These are phyloP conservation scores for Jatropha multifida DNA, from an alignment of 441 rosid species.

Conservation along the genomic window DNA sequence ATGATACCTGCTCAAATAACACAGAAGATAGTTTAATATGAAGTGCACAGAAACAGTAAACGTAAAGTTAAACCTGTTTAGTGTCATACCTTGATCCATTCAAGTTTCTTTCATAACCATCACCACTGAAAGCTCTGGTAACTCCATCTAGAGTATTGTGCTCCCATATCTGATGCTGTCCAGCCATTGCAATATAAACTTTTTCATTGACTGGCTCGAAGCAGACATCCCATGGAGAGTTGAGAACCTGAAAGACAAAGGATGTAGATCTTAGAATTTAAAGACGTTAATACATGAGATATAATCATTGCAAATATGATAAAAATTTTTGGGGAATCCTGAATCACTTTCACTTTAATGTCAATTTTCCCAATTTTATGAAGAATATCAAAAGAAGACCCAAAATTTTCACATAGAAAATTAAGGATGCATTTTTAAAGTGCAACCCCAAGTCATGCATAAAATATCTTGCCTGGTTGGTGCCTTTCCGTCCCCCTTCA, in stretches of 20 bases:
- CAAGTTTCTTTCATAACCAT: slow-evolving; percentile 91
- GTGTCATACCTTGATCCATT: slow-evolving; percentile 76
- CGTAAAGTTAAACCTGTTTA: slow-evolving; percentile 1
- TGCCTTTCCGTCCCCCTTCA: slow-evolving; percentile 75
- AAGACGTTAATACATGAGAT: slow-evolving; percentile 18
- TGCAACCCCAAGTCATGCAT: slow-evolving; percentile 8
- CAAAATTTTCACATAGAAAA: neutral
- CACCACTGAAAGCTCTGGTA: slow-evolving; percentile 84
- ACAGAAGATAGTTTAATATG: slow-evolving; percentile 7
- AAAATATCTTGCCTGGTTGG: slow-evolving; percentile 57
- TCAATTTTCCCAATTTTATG: slow-evolving; percentile 7
- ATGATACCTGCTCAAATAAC: slow-evolving; percentile 1
- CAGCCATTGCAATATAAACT: slow-evolving; percentile 94
- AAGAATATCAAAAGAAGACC: slow-evolving; percentile 9
- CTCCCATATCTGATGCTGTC: slow-evolving; percentile 97
- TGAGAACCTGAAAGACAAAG: slow-evolving; percentile 63
- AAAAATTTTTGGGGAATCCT: neutral
- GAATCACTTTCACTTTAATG: neutral
- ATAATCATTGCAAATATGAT: neutral
- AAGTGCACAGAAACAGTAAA: neutral
- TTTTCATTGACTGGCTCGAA: slow-evolving; percentile 66
- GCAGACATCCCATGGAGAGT: slow-evolving; percentile 98
- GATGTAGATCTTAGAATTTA: slow-evolving; percentile 5
- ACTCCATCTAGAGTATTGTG: slow-evolving; percentile 64
- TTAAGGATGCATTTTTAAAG: slow-evolving; percentile 16